These are phyloP conservation scores for Escovopsis sp. DNA, from an alignment of 2,329 filamentous ascomycete genomes.

Conservation along the genomic window DNA sequence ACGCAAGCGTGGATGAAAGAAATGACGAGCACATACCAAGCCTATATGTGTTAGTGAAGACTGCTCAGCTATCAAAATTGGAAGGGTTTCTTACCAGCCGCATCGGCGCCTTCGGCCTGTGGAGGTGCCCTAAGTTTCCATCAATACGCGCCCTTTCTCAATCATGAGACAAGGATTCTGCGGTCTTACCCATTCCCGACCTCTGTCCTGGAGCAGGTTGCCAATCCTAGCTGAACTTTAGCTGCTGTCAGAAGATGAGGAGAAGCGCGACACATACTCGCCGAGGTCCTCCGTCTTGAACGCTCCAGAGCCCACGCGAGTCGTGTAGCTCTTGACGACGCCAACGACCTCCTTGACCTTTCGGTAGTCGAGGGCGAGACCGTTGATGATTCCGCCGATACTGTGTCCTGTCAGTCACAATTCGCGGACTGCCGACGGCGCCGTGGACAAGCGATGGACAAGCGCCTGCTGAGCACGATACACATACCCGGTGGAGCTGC, in stretches of 20 bases:
- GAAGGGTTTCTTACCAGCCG: constrained; percentile 25
- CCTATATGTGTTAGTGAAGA: constrained; percentile 8
- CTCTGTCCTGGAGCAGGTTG: constrained; percentile 32
- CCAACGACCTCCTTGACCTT: constrained; percentile 47
- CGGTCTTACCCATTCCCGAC: constrained; percentile 24
- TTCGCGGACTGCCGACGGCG: background rate
- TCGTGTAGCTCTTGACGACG: constrained; percentile 53
- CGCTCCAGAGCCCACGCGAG: constrained; percentile 45
- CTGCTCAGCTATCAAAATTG: constrained; percentile 7
- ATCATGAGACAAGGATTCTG: background rate
- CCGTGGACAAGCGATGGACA: no score
- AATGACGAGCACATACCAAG: constrained; percentile 9
- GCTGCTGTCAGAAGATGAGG: background rate
- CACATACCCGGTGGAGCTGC: constrained; percentile 12
- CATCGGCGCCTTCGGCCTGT: constrained; percentile 48
- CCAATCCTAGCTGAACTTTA: constrained; percentile 16
- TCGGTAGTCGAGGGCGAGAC: constrained; percentile 44
- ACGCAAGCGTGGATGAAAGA: background rate
- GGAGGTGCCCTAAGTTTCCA: constrained; percentile 21
- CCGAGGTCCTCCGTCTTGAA: constrained; percentile 48
- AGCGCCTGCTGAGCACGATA: no score
- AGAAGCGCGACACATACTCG: constrained; percentile 15
- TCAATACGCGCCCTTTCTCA: background rate
- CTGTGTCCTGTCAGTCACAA: background rate
- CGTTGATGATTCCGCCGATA: constrained; percentile 41